Evolutionary conservation across 2,329 filamentous ascomycete genomes (phyloP).

Genomic region (Calonectria fujianensis): DNA sequence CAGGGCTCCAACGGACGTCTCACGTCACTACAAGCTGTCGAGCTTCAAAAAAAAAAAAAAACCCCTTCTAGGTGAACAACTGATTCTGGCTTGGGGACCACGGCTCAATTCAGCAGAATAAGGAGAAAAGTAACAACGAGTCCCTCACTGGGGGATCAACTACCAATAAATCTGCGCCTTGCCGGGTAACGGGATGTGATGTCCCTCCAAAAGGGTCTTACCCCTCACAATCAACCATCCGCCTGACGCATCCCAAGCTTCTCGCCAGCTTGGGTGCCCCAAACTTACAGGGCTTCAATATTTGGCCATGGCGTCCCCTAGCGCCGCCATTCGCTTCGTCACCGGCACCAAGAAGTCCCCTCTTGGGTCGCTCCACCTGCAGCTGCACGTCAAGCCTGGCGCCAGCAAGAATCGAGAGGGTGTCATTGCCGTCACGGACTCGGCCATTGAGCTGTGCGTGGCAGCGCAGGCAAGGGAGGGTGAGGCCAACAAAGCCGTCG

Average conservation of each 20-base stretch:
- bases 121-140: background rate
- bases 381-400: constrained; percentile 81
- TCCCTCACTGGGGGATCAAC: constrained; percentile 5
- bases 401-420: constrained; percentile 78
- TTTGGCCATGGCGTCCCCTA: constrained; percentile 54
- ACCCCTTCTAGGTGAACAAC: background rate
- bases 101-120: constrained; percentile 19
- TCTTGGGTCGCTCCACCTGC: constrained; percentile 72
- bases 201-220: constrained; percentile 41
- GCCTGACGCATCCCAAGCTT: constrained; percentile 40
- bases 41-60: background rate
- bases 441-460: constrained; percentile 78
- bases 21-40: constrained; percentile 18
- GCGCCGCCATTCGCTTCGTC: constrained; percentile 67
- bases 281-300: constrained; percentile 23
- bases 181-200: constrained; percentile 41
- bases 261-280: constrained; percentile 23
- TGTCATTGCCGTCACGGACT: constrained; percentile 72
- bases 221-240: constrained; percentile 48
- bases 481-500: constrained; percentile 81
- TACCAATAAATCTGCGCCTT: constrained; percentile 32
- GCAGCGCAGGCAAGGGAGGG: constrained; percentile 79
- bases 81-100: constrained; percentile 8
- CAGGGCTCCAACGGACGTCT: constrained; percentile 25
- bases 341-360: constrained; percentile 68